Conservation (phyloP, 495 filamentous ascomycete genomes). For the Cryomyces minteri region DNA sequence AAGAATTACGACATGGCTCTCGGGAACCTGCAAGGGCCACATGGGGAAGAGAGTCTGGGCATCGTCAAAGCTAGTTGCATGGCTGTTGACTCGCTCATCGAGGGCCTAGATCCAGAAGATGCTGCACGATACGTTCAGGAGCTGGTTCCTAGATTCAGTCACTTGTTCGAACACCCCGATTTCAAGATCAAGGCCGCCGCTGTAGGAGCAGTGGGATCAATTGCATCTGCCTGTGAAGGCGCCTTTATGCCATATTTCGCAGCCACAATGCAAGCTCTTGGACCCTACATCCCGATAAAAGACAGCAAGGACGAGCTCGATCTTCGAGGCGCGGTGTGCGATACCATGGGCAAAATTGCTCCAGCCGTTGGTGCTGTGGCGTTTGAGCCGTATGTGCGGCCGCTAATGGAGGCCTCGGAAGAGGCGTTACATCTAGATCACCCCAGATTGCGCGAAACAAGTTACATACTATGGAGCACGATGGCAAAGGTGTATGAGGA, state of each 20-base stretch:
- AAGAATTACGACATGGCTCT: constrained; percentile 73
- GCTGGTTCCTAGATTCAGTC: constrained; percentile 66
- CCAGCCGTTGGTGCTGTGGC: constrained; percentile 67
- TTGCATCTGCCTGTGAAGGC: constrained; percentile 64
- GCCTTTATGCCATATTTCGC: constrained; percentile 84
- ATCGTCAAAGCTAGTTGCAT: constrained; percentile 80
- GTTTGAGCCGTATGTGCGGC: constrained; percentile 79
- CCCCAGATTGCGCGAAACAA: constrained; percentile 79
- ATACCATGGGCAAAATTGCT: constrained; percentile 84
- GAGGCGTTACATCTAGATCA: constrained; percentile 83
- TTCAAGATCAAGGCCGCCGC: constrained; percentile 79
- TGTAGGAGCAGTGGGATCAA: constrained; percentile 74
- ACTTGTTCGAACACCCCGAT: constrained; percentile 63
- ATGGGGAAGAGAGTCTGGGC: constrained; percentile 52
- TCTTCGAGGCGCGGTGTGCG: constrained; percentile 71
- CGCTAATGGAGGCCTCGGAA: constrained; percentile 77
- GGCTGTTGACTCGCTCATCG: constrained; percentile 78
- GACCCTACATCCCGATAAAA: constrained; percentile 68
- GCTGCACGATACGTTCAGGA: constrained; percentile 64
- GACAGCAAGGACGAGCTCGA: constrained; percentile 79
- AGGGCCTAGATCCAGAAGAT: constrained; percentile 70
- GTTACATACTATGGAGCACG: constrained; percentile 89
- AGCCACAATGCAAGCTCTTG: constrained; percentile 68
- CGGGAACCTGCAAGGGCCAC: constrained; percentile 25
- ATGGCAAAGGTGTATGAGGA: constrained; percentile 89